Conservation (phyloP, 2,329 filamentous ascomycete genomes). For the Chrysoporthe cubensis region DNA sequence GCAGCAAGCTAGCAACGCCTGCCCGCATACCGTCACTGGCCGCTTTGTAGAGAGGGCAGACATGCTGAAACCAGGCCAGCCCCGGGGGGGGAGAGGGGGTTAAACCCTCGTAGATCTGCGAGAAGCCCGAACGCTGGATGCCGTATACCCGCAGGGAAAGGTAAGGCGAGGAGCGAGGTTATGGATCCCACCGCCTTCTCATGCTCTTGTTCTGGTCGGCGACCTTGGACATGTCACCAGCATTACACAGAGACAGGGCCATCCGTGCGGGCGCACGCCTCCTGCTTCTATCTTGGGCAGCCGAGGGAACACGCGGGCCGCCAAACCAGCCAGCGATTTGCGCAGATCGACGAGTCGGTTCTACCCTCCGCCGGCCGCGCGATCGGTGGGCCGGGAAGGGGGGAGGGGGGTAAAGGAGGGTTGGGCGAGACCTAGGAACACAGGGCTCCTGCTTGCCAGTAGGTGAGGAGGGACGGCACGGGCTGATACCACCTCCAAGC, state of each 20-base stretch:
- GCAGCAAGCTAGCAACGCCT: neutral
- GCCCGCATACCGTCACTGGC: neutral
- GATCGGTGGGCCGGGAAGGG: too few relatives aligned
- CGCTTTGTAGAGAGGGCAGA: neutral
- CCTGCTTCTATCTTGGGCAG: constrained; percentile 1
- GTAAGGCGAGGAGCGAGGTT: neutral
- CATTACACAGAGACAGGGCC: neutral
- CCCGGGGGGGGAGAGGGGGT: neutral
- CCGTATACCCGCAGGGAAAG: constrained; percentile 1
- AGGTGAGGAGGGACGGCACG: too few relatives aligned
- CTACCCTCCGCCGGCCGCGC: neutral
- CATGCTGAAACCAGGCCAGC: neutral
- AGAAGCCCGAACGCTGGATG: neutral
- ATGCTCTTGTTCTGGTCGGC: neutral
- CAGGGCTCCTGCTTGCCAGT: neutral
- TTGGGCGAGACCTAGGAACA: too few relatives aligned
- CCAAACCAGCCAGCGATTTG: neutral
- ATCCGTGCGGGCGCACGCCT: neutral
- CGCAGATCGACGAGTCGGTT: neutral
- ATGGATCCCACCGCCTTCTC: too few relatives aligned
- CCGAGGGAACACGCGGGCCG: neutral
- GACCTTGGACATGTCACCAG: neutral
- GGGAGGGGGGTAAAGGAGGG: too few relatives aligned
- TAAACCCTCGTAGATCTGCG: neutral
- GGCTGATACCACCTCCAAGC: neutral